Evolutionary conservation across 176 grass and related monocot species (phyloP).

Genomic region (Miscanthus lutarioriparius): DNA sequence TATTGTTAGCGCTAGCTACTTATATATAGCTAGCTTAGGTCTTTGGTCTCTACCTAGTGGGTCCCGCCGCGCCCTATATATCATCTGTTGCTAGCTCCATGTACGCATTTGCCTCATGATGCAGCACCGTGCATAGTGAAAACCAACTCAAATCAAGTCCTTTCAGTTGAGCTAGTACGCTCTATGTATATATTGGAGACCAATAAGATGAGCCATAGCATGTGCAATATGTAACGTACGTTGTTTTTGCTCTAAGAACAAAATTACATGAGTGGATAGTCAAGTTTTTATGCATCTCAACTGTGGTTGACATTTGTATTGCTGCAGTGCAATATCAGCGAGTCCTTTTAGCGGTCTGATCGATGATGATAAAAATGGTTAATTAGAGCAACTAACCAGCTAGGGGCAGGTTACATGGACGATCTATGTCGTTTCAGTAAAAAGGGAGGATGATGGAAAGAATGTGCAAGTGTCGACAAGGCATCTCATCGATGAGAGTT

Average conservation of each 20-base stretch:
- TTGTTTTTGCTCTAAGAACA: no score
- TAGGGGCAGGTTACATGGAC: neutral
- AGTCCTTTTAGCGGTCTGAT: neutral
- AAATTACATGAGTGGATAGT: neutral
- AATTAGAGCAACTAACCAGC: neutral
- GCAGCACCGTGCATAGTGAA: constrained; percentile 19
- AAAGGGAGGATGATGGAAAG: neutral
- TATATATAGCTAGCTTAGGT: constrained; percentile 22
- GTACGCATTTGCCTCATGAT: constrained; percentile 19
- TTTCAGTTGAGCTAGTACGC: neutral
- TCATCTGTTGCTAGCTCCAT: constrained; percentile 5
- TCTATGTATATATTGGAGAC: neutral
- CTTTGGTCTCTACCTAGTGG: constrained; percentile 31
- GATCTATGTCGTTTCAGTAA: neutral
- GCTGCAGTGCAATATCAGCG: neutral
- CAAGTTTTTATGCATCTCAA: neutral
- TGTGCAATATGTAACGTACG: no score
- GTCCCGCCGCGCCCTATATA: neutral
- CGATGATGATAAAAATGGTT: neutral
- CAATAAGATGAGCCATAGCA: neutral
- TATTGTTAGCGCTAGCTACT: neutral
- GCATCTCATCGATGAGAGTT: neutral
- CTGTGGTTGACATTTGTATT: neutral
- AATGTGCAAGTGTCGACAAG: neutral
- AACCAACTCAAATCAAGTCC: constrained; percentile 28